Conservation (phyloP, 179 eudicot species). For the Silene coronaria region DNA sequence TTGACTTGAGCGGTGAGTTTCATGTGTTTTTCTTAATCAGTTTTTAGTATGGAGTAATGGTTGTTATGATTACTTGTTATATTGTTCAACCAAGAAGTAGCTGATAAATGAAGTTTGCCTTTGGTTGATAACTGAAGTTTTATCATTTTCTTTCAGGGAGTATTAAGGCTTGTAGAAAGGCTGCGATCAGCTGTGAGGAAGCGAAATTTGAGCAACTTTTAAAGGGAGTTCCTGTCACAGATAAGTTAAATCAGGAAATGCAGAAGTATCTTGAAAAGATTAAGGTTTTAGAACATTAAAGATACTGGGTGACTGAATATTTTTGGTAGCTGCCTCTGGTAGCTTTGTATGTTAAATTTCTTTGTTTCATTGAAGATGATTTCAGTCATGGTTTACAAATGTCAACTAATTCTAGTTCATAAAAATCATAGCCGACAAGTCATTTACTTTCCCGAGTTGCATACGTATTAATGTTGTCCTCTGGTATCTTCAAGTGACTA, state of each 20-base stretch:
- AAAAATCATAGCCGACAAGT: no score
- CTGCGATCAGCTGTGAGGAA: conserved; percentile 77
- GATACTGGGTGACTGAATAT: background rate
- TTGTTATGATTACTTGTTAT: no score
- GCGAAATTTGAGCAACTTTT: conserved; percentile 67
- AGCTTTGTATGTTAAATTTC: background rate
- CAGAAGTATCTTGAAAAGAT: conserved; percentile 61
- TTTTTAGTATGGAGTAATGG: no score
- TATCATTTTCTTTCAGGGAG: conserved; percentile 43
- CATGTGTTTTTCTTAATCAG: background rate
- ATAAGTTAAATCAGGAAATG: conserved; percentile 54
- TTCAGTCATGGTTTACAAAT: background rate
- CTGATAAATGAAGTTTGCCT: no score
- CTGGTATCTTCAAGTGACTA: background rate
- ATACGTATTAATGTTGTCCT: no score
- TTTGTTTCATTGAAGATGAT: background rate
- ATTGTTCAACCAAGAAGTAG: no score
- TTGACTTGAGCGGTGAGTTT: conserved; percentile 85
- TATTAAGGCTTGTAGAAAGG: conserved; percentile 70
- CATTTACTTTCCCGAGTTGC: no score
- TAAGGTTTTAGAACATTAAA: conserved; percentile 51
- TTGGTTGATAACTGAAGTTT: background rate
- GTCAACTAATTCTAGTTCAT: background rate
- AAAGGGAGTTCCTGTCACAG: conserved; percentile 43
- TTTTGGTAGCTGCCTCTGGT: background rate